Evolutionary conservation across 2,329 filamentous ascomycete species (phyloP).

Genomic region (Metarhizium rileyi): DNA sequence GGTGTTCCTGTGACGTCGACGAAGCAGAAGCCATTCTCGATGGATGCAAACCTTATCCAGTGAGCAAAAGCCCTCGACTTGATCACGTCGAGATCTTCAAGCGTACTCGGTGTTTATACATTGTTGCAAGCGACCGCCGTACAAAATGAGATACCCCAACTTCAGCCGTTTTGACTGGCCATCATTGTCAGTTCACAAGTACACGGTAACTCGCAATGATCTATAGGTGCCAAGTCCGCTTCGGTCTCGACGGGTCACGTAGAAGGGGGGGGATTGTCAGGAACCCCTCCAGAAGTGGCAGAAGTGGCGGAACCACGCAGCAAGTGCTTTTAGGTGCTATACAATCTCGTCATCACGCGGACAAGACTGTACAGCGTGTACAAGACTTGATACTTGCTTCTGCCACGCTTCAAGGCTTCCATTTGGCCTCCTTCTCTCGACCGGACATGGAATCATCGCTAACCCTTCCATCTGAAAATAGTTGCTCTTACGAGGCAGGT

Average conservation of each 20-base stretch:
- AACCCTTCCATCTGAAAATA: not conserved
- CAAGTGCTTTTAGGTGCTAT: not conserved
- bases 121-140: not conserved
- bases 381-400: not conserved
- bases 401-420: not conserved
- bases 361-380: not conserved
- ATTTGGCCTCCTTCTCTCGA: not conserved
- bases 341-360: not conserved
- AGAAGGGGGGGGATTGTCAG: not conserved
- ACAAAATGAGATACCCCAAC: not conserved
- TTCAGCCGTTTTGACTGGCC: not conserved
- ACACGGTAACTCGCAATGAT: not conserved
- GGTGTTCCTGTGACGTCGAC: slow-evolving; percentile 5
- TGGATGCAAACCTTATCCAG: slow-evolving; percentile 5
- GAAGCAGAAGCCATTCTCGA: slow-evolving; percentile 1
- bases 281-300: not conserved
- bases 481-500: not conserved
- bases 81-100: not conserved
- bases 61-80: not conserved
- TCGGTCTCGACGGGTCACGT: not conserved
- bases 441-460: not conserved
- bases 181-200: not conserved
- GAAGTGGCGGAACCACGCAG: not conserved
- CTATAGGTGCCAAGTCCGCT: not conserved
- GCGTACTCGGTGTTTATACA: not conserved